Base-by-base conservation (phyloP, 2,329 filamentous ascomycete genomes). In the Colletotrichum sublineola region DNA sequence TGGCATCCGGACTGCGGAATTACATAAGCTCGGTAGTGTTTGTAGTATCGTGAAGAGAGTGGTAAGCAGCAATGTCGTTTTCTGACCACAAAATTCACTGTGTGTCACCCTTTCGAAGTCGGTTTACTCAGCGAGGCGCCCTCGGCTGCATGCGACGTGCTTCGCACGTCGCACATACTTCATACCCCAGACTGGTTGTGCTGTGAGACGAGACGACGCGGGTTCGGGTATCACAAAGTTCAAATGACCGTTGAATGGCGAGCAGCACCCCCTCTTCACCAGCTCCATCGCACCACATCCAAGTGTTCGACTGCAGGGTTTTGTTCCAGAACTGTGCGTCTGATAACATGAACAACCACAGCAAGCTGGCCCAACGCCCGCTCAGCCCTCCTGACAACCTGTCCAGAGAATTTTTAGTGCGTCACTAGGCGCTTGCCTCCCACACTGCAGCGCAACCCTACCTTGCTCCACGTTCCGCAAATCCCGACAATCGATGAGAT, bases 371-470 rank as follows among this genome's bases (percentile, higher is more conserved):
- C 20, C 12, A 42, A 38, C 60, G 53, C 57, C 24, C 66, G 46
- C 69, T 55, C 66, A 64, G 65, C 66, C 60, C 69, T 63, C 52
- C 20, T 31, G 38, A n/a, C 63, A 20, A 67, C 57, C 64, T 63
- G 40, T 38, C 58, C 60, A 56, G 61, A 73, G 70, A 66, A 70
- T 73, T 73, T 73, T 52, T 60, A 42, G 53, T 69, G 66, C 70
- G 56, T 73, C 48, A 48, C 29, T 60, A 50, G 60, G 33, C 24
- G 58, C 38, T 40, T 55, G 24, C 61, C 53, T 65, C 60, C 58
- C 58, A 63, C 53, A 42, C 58, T 20, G 66, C 60, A 62, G 55
- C 38, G 60, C 31, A 63, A 63, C 46, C 60, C 60, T 48, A 46
- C 60, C n/a, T 29, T 55, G 56, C 68, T 63, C 65, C 57, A n/a